Base-by-base conservation (phyloP, 257 asterid genomes). In the Rauvolfia tetraphylla region DNA sequence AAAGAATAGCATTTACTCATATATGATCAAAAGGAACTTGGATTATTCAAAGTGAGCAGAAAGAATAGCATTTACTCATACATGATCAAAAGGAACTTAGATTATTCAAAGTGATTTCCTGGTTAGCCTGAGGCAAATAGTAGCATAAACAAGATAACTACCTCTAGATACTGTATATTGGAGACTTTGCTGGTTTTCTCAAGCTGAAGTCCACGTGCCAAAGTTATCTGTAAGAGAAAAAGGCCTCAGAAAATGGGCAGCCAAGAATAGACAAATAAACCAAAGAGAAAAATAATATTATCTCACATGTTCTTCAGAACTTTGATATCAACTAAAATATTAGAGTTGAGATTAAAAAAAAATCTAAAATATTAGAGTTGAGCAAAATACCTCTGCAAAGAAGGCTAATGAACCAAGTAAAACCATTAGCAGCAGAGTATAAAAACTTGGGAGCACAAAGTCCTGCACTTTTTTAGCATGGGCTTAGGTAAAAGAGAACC, bases 141-240 rank as follows among this genome's bases (percentile, higher is more conserved):
- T 58, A 33, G 69, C 23, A 63, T 36, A 59, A 68, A 36, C 54
- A 42, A 3, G 57, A 74, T 33, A 23, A 33, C 27, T 63, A 84
- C 88, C 88, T 84, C 84, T 33, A 84, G 75, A 75, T 79, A 84
- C 75, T 65, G 80, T 67, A 84, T 63, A 75, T 84, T 84, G 76
- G 75, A 79, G 78, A 80, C 79, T 75, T 70, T 84, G 80, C 84
- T 73, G 42, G 84, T 82, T 77, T 84, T 84, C 78, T 84, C 88
- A 39, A 84, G 86, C 84, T 84, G 86, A 66, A 84, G 88, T 76
- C 81, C 88, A 75, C 84, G 85, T 18, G 88, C 88, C 54, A 79
- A 72, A 68, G 85, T 77, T 62, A 82, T 76, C 88, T 84, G 66
- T 38, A 65, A 36, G 59, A 29, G 69, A 41, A 62, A 79, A 46